Conservation (phyloP, 441 rosid genomes). For the Capsella rubella region DNA sequence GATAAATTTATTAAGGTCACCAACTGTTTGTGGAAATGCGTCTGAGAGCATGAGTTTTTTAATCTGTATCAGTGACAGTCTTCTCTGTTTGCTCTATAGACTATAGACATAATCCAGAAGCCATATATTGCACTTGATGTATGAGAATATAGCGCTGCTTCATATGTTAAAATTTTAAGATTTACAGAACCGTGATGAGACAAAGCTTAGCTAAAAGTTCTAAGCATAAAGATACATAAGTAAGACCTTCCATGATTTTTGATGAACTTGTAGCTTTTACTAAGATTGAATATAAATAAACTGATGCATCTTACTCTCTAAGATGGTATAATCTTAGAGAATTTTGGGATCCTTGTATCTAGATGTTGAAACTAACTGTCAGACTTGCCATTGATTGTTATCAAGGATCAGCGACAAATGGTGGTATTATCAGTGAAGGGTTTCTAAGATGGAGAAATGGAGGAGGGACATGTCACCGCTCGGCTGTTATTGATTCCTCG, state of each 20-base stretch:
- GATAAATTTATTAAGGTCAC: not conserved
- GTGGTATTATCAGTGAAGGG: slow-evolving; percentile 27
- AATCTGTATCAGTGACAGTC: not conserved
- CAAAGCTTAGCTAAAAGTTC: not conserved
- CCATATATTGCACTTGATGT: not conserved
- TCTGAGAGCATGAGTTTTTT: not conserved
- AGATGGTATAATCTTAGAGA: slow-evolving; percentile 8
- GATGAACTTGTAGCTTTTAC: not conserved
- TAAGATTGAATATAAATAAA: slow-evolving; percentile 5
- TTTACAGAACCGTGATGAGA: not conserved
- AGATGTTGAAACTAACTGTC: slow-evolving; percentile 6
- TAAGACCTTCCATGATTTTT: not conserved
- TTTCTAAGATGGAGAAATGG: slow-evolving; percentile 62
- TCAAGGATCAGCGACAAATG: slow-evolving; percentile 40
- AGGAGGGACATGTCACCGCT: slow-evolving; percentile 63
- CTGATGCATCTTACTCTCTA: slow-evolving; percentile 13
- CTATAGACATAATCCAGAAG: not conserved
- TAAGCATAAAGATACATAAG: not conserved
- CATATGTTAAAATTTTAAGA: not conserved
- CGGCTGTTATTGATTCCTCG: slow-evolving; percentile 60
- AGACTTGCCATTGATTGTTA: not conserved
- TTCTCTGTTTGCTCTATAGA: not conserved
- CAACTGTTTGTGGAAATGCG: slow-evolving; percentile 30
- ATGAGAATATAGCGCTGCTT: not conserved
- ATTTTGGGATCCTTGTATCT: not conserved